Conservation (phyloP, 768 basidiomycete genomes). For the Kwoniella sp. region DNA sequence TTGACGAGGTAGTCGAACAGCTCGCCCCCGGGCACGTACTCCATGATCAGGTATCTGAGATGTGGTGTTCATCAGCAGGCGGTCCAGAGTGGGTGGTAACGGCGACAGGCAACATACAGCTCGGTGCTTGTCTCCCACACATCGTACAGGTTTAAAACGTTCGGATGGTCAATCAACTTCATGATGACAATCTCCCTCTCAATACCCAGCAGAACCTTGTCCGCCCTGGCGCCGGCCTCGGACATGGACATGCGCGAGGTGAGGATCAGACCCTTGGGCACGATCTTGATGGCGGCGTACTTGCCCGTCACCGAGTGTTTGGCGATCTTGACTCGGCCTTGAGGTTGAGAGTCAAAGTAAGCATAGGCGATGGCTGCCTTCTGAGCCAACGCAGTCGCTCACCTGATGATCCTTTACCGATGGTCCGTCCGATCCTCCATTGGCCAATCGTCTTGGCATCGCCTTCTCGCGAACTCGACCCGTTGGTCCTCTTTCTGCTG, state of each 20-base stretch:
- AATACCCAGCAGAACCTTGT: conserved; percentile 71
- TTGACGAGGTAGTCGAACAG: conserved; percentile 87
- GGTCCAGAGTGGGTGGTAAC: too few species aligned
- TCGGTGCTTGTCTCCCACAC: conserved; percentile 92
- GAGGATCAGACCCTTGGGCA: conserved; percentile 67
- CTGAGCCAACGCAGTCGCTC: conserved; percentile 25
- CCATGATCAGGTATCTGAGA: conserved; percentile 69
- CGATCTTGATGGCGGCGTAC: conserved; percentile 90
- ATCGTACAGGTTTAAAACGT: conserved; percentile 89
- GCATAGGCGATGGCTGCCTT: not conserved
- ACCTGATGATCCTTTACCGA: conserved; percentile 78
- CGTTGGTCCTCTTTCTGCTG: conserved; percentile 20
- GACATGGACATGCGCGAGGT: conserved; percentile 65
- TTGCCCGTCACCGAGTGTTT: conserved; percentile 81
- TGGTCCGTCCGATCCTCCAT: conserved; percentile 80
- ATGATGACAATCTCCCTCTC: conserved; percentile 95
- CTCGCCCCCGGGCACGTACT: conserved; percentile 91
- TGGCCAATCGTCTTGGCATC: conserved; percentile 59
- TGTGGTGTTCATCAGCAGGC: too few species aligned
- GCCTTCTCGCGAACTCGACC: conserved; percentile 19
- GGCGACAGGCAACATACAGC: conserved; percentile 58
- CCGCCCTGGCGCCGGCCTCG: conserved; percentile 66
- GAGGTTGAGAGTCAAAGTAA: too few species aligned
- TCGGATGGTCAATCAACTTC: conserved; percentile 94
- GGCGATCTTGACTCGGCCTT: conserved; percentile 86